Percentiles rank a stretch among this genome's conserved stretches.
Evolutionary conservation across 352 stramenopile species (phyloP).

Genomic region (Globisporangium radiosum): DNA sequence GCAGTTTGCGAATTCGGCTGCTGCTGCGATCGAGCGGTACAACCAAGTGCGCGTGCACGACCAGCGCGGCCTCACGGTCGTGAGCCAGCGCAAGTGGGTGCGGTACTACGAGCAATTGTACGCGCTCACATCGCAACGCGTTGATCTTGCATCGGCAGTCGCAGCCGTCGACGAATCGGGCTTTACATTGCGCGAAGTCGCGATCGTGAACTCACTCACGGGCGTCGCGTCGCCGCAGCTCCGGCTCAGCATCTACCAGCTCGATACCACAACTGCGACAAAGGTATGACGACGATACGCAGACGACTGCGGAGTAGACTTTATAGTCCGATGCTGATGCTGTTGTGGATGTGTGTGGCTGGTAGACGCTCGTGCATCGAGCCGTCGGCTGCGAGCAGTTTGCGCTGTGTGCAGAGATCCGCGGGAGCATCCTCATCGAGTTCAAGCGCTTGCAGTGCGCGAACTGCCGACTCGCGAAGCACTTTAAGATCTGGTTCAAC

Average conservation of each 20-base stretch:
- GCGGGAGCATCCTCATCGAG: constrained; percentile 52
- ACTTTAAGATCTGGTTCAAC: constrained; percentile 77
- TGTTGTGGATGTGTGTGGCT: background rate
- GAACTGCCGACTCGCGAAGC: constrained; percentile 40
- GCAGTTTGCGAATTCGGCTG: constrained; percentile 35
- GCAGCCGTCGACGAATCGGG: constrained; percentile 1
- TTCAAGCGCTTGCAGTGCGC: constrained; percentile 34
- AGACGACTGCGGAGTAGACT: no score
- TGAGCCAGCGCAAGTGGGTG: constrained; percentile 70
- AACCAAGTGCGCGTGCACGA: constrained; percentile 59
- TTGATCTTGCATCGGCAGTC: background rate
- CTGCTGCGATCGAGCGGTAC: constrained; percentile 53
- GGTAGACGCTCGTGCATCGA: constrained; percentile 32
- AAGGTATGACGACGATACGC: constrained; percentile 15
- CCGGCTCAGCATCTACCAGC: constrained; percentile 40
- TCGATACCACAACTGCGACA: constrained; percentile 16
- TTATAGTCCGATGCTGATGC: background rate
- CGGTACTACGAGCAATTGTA: constrained; percentile 42
- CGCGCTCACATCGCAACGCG: background rate
- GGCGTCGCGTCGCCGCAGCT: constrained; percentile 15
- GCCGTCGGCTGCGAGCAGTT: constrained; percentile 46
- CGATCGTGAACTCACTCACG: constrained; percentile 13
- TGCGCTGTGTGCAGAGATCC: constrained; percentile 31
- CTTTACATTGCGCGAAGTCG: constrained; percentile 7
- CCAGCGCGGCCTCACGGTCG: constrained; percentile 49